Conservation (phyloP, 2,329 filamentous ascomycete species). For the Berkeleyomyces rouxiae region DNA sequence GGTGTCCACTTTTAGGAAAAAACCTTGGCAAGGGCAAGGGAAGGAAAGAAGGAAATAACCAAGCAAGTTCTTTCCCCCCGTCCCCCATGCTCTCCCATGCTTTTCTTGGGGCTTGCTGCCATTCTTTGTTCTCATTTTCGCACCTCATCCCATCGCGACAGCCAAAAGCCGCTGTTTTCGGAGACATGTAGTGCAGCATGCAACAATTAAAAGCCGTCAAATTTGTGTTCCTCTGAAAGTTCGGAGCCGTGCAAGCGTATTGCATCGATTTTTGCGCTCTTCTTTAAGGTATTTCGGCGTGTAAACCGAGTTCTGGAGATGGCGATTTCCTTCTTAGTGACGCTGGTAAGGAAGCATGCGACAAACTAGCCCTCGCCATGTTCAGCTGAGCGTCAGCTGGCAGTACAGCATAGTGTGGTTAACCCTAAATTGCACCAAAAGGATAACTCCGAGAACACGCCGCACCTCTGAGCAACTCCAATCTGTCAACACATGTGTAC, state of each 20-base stretch:
- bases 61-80: neutral
- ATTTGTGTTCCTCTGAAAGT: neutral
- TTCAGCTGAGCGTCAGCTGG: no score
- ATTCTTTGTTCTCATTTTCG: neutral
- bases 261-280: neutral
- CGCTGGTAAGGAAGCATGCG: neutral
- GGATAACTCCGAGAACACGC: no score
- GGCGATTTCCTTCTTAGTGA: neutral
- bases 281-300: neutral
- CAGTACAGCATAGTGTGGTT: neutral
- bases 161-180: constrained; percentile 3
- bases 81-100: neutral
- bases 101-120: neutral
- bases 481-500: no score
- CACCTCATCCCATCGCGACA: constrained; percentile 4
- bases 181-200: neutral
- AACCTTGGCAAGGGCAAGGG: neutral
- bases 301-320: neutral
- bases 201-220: neutral
- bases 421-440: no score
- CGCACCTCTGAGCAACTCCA: no score
- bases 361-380: neutral
- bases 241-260: neutral
- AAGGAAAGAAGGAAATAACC: constrained; percentile 1
- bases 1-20: neutral